Conservation (phyloP, 2,329 filamentous ascomycete species). For the Colletotrichum sp. region DNA sequence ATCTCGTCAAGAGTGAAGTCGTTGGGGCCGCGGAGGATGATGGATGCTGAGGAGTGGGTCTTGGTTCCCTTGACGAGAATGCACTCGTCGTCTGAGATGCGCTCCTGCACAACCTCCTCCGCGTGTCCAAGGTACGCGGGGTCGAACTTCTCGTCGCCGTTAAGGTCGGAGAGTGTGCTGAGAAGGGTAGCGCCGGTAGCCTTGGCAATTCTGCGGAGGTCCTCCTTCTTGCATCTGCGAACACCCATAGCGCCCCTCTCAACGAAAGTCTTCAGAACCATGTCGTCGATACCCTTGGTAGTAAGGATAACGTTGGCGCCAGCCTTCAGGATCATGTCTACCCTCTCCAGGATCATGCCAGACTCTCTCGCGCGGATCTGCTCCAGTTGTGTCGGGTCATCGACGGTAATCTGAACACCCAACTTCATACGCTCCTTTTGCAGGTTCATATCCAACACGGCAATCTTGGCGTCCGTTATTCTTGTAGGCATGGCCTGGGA, state of each 20-base stretch:
- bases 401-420: conserved; percentile 96
- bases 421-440: conserved; percentile 99
- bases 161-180: conserved; percentile 92
- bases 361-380: conserved; percentile 94
- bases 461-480: conserved; percentile 94
- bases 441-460: conserved; percentile 95
- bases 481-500: conserved; percentile 97
- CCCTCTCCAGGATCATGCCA: conserved; percentile 89
- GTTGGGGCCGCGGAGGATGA: conserved; percentile 94
- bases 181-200: conserved; percentile 93
- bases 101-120: conserved; percentile 96
- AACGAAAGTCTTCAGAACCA: conserved; percentile 92
- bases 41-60: conserved; percentile 89
- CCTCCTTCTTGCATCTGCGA: conserved; percentile 97
- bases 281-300: conserved; percentile 97
- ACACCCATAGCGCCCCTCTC: conserved; percentile 97
- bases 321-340: conserved; percentile 97
- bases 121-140: conserved; percentile 86
- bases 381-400: conserved; percentile 96
- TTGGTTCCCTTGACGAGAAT: conserved; percentile 97
- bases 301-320: conserved; percentile 96
- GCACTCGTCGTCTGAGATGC: conserved; percentile 98
- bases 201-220: conserved; percentile 92
- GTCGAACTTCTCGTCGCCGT: conserved; percentile 97
- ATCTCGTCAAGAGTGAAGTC: conserved; percentile 98